Base-by-base conservation (phyloP, 768 basidiomycete genomes). In the Tylopilus rubrobrunneus region DNA sequence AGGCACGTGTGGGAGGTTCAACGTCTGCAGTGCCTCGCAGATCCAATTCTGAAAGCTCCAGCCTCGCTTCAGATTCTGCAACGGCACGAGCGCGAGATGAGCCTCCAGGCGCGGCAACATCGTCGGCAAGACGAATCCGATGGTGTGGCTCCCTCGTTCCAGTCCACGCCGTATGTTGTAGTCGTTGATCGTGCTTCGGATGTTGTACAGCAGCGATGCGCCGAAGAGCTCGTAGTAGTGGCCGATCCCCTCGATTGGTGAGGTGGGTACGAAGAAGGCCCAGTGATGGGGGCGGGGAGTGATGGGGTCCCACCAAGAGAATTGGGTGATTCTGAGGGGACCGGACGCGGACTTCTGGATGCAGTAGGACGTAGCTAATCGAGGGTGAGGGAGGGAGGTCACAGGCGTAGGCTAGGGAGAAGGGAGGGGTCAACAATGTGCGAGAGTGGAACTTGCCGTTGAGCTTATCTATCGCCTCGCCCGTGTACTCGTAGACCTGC, bases 251-350 rank as follows among this genome's bases (percentile, higher is more conserved):
- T 34, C 14, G 23, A 42, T n/a, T 0, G 39, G 21, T 7, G 58
- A 59, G 0, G 52, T 59, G 11, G 58, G 52, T 41, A 59, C 23
- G 53, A 55, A 59, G 41, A 55, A 48, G 28, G 53, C 34, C 58
- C 49, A 55, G 39, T 59, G 52, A n/a, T 50, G n/a, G 17, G 14
- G 41, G 6, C 0, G 21, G 1, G 36, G 17, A 17, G 29, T 8
- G 12, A 2, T 12, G 15, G 53, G 37, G 39, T 60, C 46, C 14
- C 8, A n/a, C 40, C 14, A 46, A 33, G 7, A 27, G 28, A 41
- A 55, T 14, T 51, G 52, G 14, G 5, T 36, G 28, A 50, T 42
- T 44, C 45, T 34, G 7, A 59, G 44, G 19, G 58, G 58, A 9
- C 11, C 46, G 49, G 11, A 55, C 21, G 17, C 14, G 5, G n/a